Conservation (phyloP, 805 yeast genomes). For the Pichia occidentalis region DNA sequence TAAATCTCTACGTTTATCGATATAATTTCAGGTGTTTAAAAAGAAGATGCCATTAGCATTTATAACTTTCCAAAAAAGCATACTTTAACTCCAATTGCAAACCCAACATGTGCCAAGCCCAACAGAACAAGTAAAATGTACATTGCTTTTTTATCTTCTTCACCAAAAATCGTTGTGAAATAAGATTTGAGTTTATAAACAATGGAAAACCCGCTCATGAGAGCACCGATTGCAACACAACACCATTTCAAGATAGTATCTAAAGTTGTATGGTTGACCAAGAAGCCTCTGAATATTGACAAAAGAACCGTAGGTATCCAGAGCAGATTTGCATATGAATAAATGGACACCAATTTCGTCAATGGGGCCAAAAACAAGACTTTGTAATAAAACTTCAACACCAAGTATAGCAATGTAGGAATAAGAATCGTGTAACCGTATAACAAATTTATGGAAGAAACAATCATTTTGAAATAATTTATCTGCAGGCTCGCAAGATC, state of each 20-base stretch:
- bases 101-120: conserved; percentile 44
- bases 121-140: conserved; percentile 35
- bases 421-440: conserved; percentile 69
- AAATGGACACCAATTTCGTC: conserved; percentile 60
- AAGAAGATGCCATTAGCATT: background rate
- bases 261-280: conserved; percentile 38
- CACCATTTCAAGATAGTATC: conserved; percentile 54
- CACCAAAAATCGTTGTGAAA: conserved; percentile 28
- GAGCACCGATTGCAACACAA: conserved; percentile 53
- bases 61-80: conserved; percentile 44
- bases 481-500: conserved; percentile 30
- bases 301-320: conserved; percentile 81
- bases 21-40: too few relatives aligned
- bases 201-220: conserved; percentile 53
- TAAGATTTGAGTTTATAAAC: conserved; percentile 40
- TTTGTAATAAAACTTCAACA: conserved; percentile 48
- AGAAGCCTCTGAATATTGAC: conserved; percentile 50
- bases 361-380: conserved; percentile 41
- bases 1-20: too few relatives aligned
- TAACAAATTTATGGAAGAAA: conserved; percentile 62
- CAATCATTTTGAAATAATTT: conserved; percentile 54
- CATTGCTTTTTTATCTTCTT: conserved; percentile 34
- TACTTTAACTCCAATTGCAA: conserved; percentile 59
- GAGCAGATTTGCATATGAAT: conserved; percentile 75
- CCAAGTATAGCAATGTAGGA: conserved; percentile 51